Percentiles rank a stretch among this genome's conserved stretches.
These are phyloP conservation scores for Xerocomus potaroensis DNA, from an alignment of 768 basidiomycete species.

Conservation along the genomic window DNA sequence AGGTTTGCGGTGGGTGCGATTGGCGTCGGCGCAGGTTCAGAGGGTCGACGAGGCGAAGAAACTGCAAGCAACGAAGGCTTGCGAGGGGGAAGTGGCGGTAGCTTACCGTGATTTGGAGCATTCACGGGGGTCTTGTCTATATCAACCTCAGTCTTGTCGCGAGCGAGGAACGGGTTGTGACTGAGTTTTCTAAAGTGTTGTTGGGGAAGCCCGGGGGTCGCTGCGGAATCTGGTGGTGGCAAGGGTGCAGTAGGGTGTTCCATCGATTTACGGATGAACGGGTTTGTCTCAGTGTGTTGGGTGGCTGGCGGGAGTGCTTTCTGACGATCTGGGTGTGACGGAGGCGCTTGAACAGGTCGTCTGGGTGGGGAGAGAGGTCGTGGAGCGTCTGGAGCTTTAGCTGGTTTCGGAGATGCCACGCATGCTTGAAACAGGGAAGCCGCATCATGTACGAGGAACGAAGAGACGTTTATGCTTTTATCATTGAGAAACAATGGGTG, in stretches of 20 bases:
- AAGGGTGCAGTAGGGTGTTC: slow-evolving; percentile 7
- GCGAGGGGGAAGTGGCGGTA: slow-evolving; percentile 33
- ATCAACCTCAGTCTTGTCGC: slow-evolving; percentile 14
- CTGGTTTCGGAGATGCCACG: slow-evolving; percentile 17
- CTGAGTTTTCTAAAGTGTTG: slow-evolving; percentile 21
- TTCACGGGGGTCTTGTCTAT: slow-evolving; percentile 10
- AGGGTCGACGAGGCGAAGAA: slow-evolving; percentile 17
- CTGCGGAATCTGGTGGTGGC: slow-evolving; percentile 7
- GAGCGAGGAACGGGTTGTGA: slow-evolving; percentile 31
- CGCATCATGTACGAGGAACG: neutral
- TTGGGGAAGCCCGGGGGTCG: slow-evolving; percentile 1
- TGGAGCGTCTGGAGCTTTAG: slow-evolving; percentile 3
- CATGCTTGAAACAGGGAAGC: slow-evolving; percentile 8
- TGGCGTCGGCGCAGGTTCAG: slow-evolving; percentile 10
- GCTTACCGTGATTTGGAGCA: slow-evolving; percentile 14
- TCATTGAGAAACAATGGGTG: neutral
- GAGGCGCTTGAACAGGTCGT: slow-evolving; percentile 22
- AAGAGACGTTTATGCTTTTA: neutral
- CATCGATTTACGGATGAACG: slow-evolving; percentile 22
- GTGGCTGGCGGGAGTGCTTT: slow-evolving; percentile 20
- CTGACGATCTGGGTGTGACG: slow-evolving; percentile 26
- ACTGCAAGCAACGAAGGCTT: slow-evolving; percentile 29
- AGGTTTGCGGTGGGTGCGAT: slow-evolving; percentile 3
- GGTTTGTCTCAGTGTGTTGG: slow-evolving; percentile 27
- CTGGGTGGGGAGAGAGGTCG: slow-evolving; percentile 21